A percentile compares a stretch with the other conserved stretches of the same genome.
These are phyloP conservation scores for Rhizophlyctis rosea DNA, from an alignment of 192 early-diverging fungal genomes.

Conservation along the genomic window DNA sequence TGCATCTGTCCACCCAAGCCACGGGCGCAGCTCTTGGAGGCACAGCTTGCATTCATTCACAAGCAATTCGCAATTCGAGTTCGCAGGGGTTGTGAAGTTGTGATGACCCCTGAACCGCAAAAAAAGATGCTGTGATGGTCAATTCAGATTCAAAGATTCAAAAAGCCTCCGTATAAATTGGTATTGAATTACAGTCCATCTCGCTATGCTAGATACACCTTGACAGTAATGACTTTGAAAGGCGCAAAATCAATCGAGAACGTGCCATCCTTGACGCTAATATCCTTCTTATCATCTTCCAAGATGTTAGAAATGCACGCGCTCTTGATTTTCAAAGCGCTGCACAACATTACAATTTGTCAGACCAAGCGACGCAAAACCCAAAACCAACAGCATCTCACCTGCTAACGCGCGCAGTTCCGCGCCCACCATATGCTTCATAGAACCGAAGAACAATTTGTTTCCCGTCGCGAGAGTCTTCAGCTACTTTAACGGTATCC, in stretches of 20 bases:
- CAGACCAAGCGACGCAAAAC: background rate
- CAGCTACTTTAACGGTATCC: constrained; percentile 89
- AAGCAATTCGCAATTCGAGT: no score
- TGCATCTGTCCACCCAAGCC: no score
- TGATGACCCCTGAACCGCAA: no score
- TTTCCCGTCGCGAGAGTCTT: constrained; percentile 39
- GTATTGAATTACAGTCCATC: no score
- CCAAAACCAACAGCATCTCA: constrained; percentile 12
- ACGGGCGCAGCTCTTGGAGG: no score
- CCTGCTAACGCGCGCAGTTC: constrained; percentile 50
- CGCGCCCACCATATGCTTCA: constrained; percentile 88
- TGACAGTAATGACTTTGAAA: constrained; percentile 32
- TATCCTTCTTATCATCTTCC: constrained; percentile 60
- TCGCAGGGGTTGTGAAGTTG: no score
- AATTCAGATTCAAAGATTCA: no score
- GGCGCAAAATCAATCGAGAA: constrained; percentile 21
- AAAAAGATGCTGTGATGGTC: no score
- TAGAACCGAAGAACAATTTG: constrained; percentile 80
- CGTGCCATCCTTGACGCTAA: constrained; percentile 14
- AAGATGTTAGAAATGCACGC: constrained; percentile 71
- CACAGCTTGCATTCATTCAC: no score
- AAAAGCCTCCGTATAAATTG: no score
- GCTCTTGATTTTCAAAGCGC: constrained; percentile 45
- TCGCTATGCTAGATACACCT: background rate
- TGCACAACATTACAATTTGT: constrained; percentile 17